phyloP scores from a whole-genome alignment of 805 yeast species.

The Ogataea dorogensis region DNA sequence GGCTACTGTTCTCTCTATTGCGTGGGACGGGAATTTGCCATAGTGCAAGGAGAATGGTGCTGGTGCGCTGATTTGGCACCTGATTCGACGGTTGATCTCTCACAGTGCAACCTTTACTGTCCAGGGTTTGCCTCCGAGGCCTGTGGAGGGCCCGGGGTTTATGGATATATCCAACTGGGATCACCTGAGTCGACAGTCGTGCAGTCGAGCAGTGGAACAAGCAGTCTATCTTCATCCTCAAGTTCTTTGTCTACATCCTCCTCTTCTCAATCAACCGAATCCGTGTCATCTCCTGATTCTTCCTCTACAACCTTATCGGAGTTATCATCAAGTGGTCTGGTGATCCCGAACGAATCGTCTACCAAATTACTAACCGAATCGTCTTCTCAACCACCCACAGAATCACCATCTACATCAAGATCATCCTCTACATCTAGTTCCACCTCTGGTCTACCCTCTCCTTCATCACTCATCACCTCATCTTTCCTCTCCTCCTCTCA shows the following conservation, averaged over 20 bases:
- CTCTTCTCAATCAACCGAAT: constrained; percentile 20
- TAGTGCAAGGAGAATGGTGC: constrained; percentile 43
- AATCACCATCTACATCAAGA: constrained; percentile 11
- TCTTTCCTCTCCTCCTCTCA: constrained; percentile 14
- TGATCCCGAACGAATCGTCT: too few species aligned
- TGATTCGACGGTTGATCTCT: constrained; percentile 32
- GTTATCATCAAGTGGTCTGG: constrained; percentile 15
- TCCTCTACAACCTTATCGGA: constrained; percentile 17
- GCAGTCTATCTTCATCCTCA: constrained; percentile 6
- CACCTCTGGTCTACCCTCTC: constrained; percentile 13
- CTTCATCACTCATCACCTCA: constrained; percentile 1
- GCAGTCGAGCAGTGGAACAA: constrained; percentile 7
- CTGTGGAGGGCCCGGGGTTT: constrained; percentile 36
- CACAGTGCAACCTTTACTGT: constrained; percentile 40
- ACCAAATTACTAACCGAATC: constrained; percentile 14
- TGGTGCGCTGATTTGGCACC: constrained; percentile 51
- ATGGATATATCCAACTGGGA: constrained; percentile 24
- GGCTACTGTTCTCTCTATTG: constrained; percentile 46
- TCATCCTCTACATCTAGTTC: constrained; percentile 4
- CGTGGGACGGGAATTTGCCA: constrained; percentile 40
- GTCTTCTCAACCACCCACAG: constrained; percentile 13
- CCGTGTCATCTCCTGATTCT: constrained; percentile 22
- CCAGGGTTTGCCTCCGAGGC: constrained; percentile 45
- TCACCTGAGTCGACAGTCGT: constrained; percentile 7
- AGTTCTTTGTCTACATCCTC: constrained; percentile 12